These are phyloP conservation scores for Phytophthora boehmeriae DNA, from an alignment of 352 stramenopile genomes.

Conservation along the genomic window DNA sequence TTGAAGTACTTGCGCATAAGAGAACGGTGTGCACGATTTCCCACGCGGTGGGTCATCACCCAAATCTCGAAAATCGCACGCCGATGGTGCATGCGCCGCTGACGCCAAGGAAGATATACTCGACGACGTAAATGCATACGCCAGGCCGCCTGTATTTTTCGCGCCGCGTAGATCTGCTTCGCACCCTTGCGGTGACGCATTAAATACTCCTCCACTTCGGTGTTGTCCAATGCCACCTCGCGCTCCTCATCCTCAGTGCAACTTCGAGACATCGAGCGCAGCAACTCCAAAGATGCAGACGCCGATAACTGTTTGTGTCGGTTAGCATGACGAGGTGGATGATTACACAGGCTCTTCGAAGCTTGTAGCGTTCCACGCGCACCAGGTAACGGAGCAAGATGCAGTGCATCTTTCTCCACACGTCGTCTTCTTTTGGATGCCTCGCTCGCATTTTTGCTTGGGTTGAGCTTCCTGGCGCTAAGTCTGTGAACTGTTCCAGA, in stretches of 20 bases:
- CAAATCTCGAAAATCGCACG: slow-evolving; percentile 56
- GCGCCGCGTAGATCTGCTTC: slow-evolving; percentile 33
- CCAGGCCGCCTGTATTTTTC: slow-evolving; percentile 60
- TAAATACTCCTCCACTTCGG: slow-evolving; percentile 28
- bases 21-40: slow-evolving; percentile 33
- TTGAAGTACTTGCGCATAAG: slow-evolving; percentile 47
- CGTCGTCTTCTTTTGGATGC: slow-evolving; percentile 17
- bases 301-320: slow-evolving; percentile 6
- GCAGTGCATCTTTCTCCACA: slow-evolving; percentile 21
- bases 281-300: slow-evolving; percentile 22
- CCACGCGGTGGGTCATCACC: slow-evolving; percentile 48
- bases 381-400: slow-evolving; percentile 15
- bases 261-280: slow-evolving; percentile 1
- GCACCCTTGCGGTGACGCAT: slow-evolving; percentile 17
- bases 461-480: not conserved
- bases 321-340: slow-evolving; percentile 1
- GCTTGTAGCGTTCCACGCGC: slow-evolving; percentile 13
- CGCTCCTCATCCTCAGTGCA: slow-evolving; percentile 20
- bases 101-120: slow-evolving; percentile 54
- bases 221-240: slow-evolving; percentile 28
- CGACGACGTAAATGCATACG: slow-evolving; percentile 49
- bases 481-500: slow-evolving; percentile 30
- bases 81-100: slow-evolving; percentile 29
- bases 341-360: slow-evolving; percentile 12
- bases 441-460: slow-evolving; percentile 20